A percentile compares a stretch with the other conserved stretches of the same genome.
Conservation (phyloP, 805 yeast genomes). For the Starmerella davenportii region DNA sequence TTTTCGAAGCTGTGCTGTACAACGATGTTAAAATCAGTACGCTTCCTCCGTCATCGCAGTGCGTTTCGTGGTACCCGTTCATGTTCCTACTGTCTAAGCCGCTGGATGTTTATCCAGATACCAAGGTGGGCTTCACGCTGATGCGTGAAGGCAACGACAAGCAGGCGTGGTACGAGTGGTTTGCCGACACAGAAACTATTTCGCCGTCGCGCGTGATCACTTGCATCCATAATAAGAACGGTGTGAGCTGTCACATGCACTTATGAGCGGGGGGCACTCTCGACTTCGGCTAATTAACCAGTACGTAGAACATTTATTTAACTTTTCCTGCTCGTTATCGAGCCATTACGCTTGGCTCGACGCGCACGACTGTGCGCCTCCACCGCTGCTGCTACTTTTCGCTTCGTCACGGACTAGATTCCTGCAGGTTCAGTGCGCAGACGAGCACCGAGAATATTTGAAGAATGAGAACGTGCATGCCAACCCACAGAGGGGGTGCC, state of each 20-base stretch:
- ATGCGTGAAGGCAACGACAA: constrained; percentile 30
- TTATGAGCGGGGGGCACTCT: too few relatives aligned
- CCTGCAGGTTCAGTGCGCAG: too few relatives aligned
- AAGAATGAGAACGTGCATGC: too few relatives aligned
- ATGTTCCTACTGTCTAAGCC: constrained; percentile 45
- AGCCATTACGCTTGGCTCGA: too few relatives aligned
- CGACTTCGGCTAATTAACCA: too few relatives aligned
- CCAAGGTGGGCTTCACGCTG: constrained; percentile 35
- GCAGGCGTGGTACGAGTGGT: constrained; percentile 54
- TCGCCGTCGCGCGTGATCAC: background rate
- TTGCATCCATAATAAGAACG: background rate
- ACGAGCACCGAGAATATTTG: too few relatives aligned
- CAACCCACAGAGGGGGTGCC: too few relatives aligned
- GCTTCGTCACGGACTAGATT: too few relatives aligned
- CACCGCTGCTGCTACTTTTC: too few relatives aligned
- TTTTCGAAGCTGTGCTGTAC: constrained; percentile 53
- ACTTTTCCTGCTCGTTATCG: too few relatives aligned
- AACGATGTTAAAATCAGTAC: constrained; percentile 39
- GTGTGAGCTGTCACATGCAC: background rate
- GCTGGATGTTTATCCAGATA: constrained; percentile 33
- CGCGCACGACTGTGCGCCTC: too few relatives aligned
- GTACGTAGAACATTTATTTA: too few relatives aligned
- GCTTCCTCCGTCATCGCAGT: constrained; percentile 28
- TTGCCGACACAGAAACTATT: constrained; percentile 8
- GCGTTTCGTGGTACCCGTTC: constrained; percentile 51